Percentiles rank a stretch among this genome's conserved stretches.
Evolutionary conservation across 192 early-diverging fungal species (phyloP).

Genomic region (Mortierella antarctica): DNA sequence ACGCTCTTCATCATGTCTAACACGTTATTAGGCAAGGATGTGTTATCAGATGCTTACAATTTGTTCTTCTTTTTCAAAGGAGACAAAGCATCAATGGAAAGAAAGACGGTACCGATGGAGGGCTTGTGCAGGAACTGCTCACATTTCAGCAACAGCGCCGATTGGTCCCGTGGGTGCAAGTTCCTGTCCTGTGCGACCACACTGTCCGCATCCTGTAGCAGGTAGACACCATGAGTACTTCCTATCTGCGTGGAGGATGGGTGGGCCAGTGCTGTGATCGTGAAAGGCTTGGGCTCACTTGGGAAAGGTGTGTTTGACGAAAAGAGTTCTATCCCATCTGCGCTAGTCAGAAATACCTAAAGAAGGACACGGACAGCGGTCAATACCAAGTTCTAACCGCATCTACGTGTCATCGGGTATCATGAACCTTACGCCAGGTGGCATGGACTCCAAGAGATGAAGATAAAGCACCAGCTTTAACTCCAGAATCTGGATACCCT

Average conservation of each 20-base stretch:
- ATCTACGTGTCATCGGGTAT: not conserved
- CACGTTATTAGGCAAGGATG: not conserved
- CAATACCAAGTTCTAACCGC: not conserved
- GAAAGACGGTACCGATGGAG: slow-evolving; percentile 21
- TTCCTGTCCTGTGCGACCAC: slow-evolving; percentile 10
- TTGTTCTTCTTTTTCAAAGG: not conserved
- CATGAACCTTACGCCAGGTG: slow-evolving; percentile 26
- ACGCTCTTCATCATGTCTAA: slow-evolving; percentile 24
- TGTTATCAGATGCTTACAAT: not conserved
- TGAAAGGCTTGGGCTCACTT: slow-evolving; percentile 22
- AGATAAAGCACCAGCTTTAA: slow-evolving; percentile 33
- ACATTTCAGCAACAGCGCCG: slow-evolving; percentile 37
- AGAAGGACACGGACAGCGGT: not conserved
- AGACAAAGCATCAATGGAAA: not conserved
- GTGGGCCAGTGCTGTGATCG: slow-evolving; percentile 53
- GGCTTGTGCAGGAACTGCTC: slow-evolving; percentile 54
- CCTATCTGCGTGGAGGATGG: slow-evolving; percentile 52
- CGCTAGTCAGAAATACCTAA: slow-evolving; percentile 48
- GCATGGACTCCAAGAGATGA: slow-evolving; percentile 25
- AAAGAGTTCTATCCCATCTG: slow-evolving; percentile 49
- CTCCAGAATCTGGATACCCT: slow-evolving; percentile 34
- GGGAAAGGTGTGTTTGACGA: slow-evolving; percentile 28
- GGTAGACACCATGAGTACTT: slow-evolving; percentile 54
- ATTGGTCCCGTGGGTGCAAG: slow-evolving; percentile 13
- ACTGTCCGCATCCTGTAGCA: slow-evolving; percentile 34